phyloP scores from a whole-genome alignment of 108 stramenopile species.

The Schizochytrium sp. region DNA sequence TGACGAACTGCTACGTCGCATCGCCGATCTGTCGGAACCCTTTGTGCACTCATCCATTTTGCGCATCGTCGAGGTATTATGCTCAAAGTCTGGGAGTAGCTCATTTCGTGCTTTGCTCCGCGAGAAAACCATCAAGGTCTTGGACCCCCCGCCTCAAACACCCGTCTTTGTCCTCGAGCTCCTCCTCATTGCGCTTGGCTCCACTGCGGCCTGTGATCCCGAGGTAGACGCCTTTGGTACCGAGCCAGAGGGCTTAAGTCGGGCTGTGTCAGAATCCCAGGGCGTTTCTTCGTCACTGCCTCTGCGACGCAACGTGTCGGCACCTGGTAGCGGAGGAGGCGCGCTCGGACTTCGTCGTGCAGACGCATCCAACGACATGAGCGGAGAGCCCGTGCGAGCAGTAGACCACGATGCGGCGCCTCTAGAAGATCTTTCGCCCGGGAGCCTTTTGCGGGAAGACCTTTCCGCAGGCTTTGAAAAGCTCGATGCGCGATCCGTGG shows the following conservation, averaged over 20 bases:
- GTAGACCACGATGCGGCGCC: not conserved
- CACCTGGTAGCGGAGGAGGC: not conserved
- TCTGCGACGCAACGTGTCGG: not conserved
- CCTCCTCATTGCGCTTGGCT: not conserved
- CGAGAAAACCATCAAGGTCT: not conserved
- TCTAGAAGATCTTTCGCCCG: not conserved
- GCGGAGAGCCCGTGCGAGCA: not conserved
- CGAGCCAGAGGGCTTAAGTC: not conserved
- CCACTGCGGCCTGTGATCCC: not conserved
- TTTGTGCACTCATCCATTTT: not conserved
- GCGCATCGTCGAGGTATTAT: not conserved
- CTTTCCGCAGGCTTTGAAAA: not conserved
- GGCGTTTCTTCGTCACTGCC: not conserved
- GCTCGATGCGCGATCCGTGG: not conserved
- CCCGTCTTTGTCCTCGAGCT: constrained; percentile 1
- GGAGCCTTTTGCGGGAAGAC: not conserved
- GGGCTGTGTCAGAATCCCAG: not conserved
- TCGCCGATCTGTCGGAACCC: not conserved
- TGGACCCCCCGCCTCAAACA: not conserved
- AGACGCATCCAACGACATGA: not conserved
- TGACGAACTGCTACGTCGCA: not conserved
- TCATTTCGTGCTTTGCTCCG: not conserved
- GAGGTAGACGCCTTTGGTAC: not conserved
- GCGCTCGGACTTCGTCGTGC: not conserved
- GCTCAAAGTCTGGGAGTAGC: not conserved